Conservation (phyloP, 805 yeast genomes). For the Saccharomycopsis sp. region DNA sequence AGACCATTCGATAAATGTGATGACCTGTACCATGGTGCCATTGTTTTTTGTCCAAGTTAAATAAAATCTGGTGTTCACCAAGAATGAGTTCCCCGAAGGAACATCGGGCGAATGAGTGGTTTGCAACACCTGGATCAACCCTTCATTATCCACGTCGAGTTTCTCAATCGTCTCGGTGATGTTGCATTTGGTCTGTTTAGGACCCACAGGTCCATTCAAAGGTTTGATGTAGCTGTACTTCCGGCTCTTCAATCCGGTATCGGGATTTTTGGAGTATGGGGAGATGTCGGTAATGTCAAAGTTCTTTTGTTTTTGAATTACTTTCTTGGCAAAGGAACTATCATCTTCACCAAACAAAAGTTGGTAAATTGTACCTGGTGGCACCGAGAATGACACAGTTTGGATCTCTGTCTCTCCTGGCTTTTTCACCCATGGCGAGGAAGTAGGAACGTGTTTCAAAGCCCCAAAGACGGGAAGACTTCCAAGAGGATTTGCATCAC, state of each 20-base stretch:
- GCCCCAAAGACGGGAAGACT: constrained; percentile 37
- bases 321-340: constrained; percentile 31
- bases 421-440: constrained; percentile 33
- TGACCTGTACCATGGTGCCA: constrained; percentile 42
- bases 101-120: constrained; percentile 68
- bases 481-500: constrained; percentile 27
- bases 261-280: constrained; percentile 28
- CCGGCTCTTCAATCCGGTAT: constrained; percentile 31
- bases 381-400: constrained; percentile 49
- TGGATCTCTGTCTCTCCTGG: constrained; percentile 46
- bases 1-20: constrained; percentile 57
- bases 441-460: constrained; percentile 36
- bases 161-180: constrained; percentile 52
- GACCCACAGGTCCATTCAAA: constrained; percentile 59
- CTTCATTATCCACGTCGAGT: constrained; percentile 36
- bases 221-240: constrained; percentile 55
- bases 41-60: constrained; percentile 57
- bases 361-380: constrained; percentile 51
- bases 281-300: constrained; percentile 45
- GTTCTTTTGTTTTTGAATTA: constrained; percentile 49
- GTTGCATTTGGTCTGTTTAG: constrained; percentile 61
- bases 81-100: constrained; percentile 67
- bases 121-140: constrained; percentile 41
- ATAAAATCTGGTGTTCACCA: constrained; percentile 47
- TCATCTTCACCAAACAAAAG: constrained; percentile 54